Base-by-base conservation (phyloP, 305 asterid genomes). In the Caryopteris hybrid region DNA sequence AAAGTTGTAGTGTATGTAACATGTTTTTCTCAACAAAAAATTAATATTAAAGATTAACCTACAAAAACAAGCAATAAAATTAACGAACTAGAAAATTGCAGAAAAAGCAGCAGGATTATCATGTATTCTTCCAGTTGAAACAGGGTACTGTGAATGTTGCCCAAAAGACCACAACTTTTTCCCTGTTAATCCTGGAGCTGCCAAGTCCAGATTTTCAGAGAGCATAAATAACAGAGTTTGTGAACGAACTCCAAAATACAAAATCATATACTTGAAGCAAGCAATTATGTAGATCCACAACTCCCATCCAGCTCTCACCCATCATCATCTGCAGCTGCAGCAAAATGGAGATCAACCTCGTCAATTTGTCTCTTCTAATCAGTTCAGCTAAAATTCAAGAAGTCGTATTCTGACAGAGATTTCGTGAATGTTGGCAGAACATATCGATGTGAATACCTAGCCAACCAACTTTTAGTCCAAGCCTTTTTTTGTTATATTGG, bases 251-350 rank as follows among this genome's bases (percentile, higher is more conserved):
- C 38, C 42, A n/a, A 23, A 14, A 43, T 39, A 43, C 39, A 53
- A 23, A 56, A 41, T 66, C 27, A 61, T n/a, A 1, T 34, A 41
- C 43, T 22, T 31, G 41, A 61, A 23, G 25, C 55, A 1, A 45
- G 21, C 48, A 8, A 47, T 51, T 63, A 39, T 20, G 56, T 55
- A 42, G 33, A 11, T 25, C 70, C 45, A 43, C 67, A 50, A 21
- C 45, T 38, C 58, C 46, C 68, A 13, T 72, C 68, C 75, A 63
- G 36, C 61, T n/a, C 12, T 43, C 34, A 27, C 54, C 6, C 14
- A 25, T 45, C 61, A 25, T 33, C 72, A 61, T 76, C 65, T 42
- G 17, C 53, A 38, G 68, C 81, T 73, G 79, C 80, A 77, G 55
- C 17, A 48, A 54, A 64, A 68, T 12, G 13, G 34, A 60, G 52